Percentiles rank a stretch among this genome's conserved stretches.
Evolutionary conservation across 768 basidiomycete species (phyloP).

Genomic region (Fomitopsis serialis): DNA sequence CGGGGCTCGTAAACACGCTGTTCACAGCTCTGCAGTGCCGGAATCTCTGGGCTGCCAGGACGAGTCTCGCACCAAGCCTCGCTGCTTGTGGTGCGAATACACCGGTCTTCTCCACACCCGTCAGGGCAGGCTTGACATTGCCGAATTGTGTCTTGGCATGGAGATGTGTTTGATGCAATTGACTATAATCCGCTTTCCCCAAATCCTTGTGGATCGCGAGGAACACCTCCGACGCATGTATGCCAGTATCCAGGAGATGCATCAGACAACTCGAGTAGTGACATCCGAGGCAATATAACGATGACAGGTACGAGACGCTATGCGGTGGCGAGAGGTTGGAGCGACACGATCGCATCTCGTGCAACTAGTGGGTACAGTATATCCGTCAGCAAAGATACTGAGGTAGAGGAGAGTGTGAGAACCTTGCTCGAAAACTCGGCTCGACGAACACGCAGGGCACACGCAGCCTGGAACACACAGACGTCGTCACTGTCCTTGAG

Average conservation of each 20-base stretch:
- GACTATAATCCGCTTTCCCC: neutral
- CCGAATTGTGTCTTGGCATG: constrained; percentile 14
- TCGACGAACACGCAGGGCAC: constrained; percentile 4
- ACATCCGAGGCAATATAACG: constrained; percentile 33
- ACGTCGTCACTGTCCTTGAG: neutral
- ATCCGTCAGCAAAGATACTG: no score
- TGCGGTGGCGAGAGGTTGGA: constrained; percentile 1
- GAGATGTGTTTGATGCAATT: constrained; percentile 33
- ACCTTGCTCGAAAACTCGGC: neutral
- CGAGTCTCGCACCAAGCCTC: constrained; percentile 32
- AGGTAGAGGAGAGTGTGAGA: no score
- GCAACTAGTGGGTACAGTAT: no score
- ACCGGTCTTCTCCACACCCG: constrained; percentile 34
- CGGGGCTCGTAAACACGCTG: constrained; percentile 32
- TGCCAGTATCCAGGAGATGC: constrained; percentile 30
- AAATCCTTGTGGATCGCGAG: constrained; percentile 13
- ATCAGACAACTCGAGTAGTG: constrained; percentile 31
- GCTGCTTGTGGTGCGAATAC: constrained; percentile 11
- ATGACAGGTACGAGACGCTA: neutral
- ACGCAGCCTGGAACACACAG: constrained; percentile 19
- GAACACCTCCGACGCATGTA: constrained; percentile 34
- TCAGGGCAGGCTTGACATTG: constrained; percentile 7
- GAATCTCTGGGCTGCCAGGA: constrained; percentile 44
- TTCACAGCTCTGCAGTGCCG: constrained; percentile 43
- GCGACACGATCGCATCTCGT: no score